Evolutionary conservation across 2,329 filamentous ascomycete species (phyloP).

Genomic region (Beauveria scarabaeidicola): DNA sequence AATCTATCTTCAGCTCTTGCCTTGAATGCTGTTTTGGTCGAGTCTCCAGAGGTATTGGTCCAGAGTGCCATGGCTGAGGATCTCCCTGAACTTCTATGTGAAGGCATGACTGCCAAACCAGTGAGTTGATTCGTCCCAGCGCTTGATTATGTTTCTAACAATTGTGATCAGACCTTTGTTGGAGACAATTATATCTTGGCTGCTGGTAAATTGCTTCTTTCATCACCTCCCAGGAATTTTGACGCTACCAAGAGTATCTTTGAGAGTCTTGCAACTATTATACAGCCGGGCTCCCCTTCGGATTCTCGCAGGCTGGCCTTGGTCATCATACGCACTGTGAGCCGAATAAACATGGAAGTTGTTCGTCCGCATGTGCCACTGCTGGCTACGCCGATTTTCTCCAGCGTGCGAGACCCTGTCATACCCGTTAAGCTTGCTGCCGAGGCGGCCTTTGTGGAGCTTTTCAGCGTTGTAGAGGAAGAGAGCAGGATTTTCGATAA

Average conservation of each 20-base stretch:
- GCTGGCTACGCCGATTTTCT: conserved; percentile 78
- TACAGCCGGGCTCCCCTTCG: conserved; percentile 67
- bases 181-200: conserved; percentile 84
- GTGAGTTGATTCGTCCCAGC: conserved; percentile 39
- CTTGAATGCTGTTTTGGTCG: conserved; percentile 79
- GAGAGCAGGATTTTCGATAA: conserved; percentile 84
- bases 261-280: conserved; percentile 63
- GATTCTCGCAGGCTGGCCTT: conserved; percentile 82
- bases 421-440: conserved; percentile 94
- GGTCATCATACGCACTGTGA: conserved; percentile 79
- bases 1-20: conserved; percentile 74
- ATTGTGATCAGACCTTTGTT: conserved; percentile 57
- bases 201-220: conserved; percentile 80
- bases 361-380: conserved; percentile 72
- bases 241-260: conserved; percentile 75
- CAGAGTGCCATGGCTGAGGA: conserved; percentile 61
- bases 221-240: conserved; percentile 58
- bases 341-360: conserved; percentile 69
- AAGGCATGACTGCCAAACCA: conserved; percentile 69
- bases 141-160: neutral
- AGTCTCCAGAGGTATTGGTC: conserved; percentile 64
- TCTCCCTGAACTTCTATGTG: conserved; percentile 65
- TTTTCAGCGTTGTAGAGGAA: conserved; percentile 85
- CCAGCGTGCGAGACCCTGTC: conserved; percentile 78
- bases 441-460: conserved; percentile 84